Base-by-base conservation (phyloP, 129 eudicot species). In the Chrysanthemum makinoi region DNA sequence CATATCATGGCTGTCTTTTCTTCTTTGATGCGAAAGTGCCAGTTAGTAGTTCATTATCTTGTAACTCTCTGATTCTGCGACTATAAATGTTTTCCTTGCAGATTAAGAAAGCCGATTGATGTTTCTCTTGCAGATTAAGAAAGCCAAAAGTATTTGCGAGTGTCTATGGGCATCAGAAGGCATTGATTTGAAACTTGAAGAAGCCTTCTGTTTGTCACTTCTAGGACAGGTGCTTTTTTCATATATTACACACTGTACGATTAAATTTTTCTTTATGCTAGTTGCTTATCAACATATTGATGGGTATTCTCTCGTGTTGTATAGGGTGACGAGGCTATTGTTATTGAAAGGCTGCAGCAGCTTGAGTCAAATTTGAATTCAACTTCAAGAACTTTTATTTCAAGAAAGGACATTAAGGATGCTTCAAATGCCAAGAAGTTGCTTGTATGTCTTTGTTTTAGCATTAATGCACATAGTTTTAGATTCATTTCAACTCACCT, bases 131-230 rank as follows among this genome's bases (percentile, higher is more conserved):
- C 70, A 94, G 98, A 84, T 94, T 74, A 81, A 74, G 75, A 94
- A 79, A 73, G 96, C 91, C 49, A 87, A 82, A 81, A 66, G 75
- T 58, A 87, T 94, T 26, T 85, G 93, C 26, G 96, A 94, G 85
- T 85, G 97, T 83, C 74, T 94, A 24, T 75, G 86, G 62, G 87
- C 87, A 46, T 85, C 98, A 35, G 98, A 94, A 61, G 96, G 97
- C 70, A 70, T 85, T 66, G 94, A 87, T 78, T 67, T 94, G 58
- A 94, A 90, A 84, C 90, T 94, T 77, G 98, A 87, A 84, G 96
- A 94, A 80, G 84, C 91, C 77, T 84, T 89, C 62, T 94, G 96
- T 85, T 77, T 85, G 66, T 90, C 80, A 73, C 95, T 94, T 78
- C 91, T 94, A 51, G 98, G 96, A 65, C 96, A 87, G 97, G 98